These are phyloP conservation scores for Sistotremastrum niveocremeum DNA, from an alignment of 768 basidiomycete genomes.

Conservation along the genomic window DNA sequence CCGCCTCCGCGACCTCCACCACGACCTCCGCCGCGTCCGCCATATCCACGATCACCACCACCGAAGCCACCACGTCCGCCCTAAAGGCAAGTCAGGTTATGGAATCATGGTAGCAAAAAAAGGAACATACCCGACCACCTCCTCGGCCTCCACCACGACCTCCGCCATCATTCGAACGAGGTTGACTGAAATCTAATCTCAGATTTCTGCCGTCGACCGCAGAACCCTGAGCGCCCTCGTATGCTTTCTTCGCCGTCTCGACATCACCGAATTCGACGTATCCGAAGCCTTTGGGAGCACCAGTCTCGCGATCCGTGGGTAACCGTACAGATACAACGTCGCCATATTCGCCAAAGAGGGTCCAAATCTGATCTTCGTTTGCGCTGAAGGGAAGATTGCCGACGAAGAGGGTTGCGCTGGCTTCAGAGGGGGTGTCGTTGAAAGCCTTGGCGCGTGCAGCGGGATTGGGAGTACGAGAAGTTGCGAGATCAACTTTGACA, in stretches of 20 bases:
- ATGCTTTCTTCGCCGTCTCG: slow-evolving; percentile 70
- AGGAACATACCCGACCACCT: slow-evolving; percentile 10
- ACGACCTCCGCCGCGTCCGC: slow-evolving; percentile 19
- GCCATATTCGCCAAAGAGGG: slow-evolving; percentile 79
- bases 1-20: slow-evolving; percentile 29
- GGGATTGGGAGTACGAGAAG: slow-evolving; percentile 37
- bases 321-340: slow-evolving; percentile 76
- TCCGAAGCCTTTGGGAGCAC: slow-evolving; percentile 86
- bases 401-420: slow-evolving; percentile 73
- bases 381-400: slow-evolving; percentile 79
- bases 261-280: slow-evolving; percentile 89
- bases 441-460: slow-evolving; percentile 55
- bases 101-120: neutral
- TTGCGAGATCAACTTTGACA: slow-evolving; percentile 74
- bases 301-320: slow-evolving; percentile 86
- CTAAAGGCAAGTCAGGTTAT: slow-evolving; percentile 3
- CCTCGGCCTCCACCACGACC: slow-evolving; percentile 29
- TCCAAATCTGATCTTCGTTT: slow-evolving; percentile 78
- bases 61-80: slow-evolving; percentile 21
- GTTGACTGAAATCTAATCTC: slow-evolving; percentile 79
- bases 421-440: slow-evolving; percentile 52
- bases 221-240: slow-evolving; percentile 48
- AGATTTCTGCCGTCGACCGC: slow-evolving; percentile 74
- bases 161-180: slow-evolving; percentile 50
- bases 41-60: slow-evolving; percentile 19